phyloP scores from a whole-genome alignment of 1,139 yeast species.

The Yamadazyma triangularis region DNA sequence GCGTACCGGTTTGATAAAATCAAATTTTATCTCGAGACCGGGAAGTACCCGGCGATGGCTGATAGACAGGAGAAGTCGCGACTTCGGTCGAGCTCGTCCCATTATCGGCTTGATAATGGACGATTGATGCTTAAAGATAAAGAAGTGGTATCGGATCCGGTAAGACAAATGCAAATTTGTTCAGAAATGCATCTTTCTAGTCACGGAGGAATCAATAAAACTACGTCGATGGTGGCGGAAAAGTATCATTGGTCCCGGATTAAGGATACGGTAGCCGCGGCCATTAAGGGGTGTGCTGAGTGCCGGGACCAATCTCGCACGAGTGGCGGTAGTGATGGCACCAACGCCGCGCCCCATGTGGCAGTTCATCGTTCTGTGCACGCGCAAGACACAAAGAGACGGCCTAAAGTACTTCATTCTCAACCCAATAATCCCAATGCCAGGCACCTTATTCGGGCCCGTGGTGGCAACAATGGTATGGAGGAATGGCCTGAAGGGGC shows the following conservation, averaged over 20 bases:
- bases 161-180: slow-evolving; percentile 70
- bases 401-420: slow-evolving; percentile 13
- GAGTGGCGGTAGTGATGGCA: slow-evolving; percentile 25
- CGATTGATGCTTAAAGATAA: slow-evolving; percentile 72
- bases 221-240: slow-evolving; percentile 74
- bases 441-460: slow-evolving; percentile 17
- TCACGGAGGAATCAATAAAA: slow-evolving; percentile 89
- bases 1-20: slow-evolving; percentile 73
- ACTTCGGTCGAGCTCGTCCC: slow-evolving; percentile 75
- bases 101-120: slow-evolving; percentile 67
- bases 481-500: slow-evolving; percentile 36
- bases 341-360: slow-evolving; percentile 17
- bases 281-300: slow-evolving; percentile 69
- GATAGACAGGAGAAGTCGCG: slow-evolving; percentile 83
- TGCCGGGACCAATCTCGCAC: slow-evolving; percentile 52
- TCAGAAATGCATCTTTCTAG: slow-evolving; percentile 61
- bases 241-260: slow-evolving; percentile 89
- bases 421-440: slow-evolving; percentile 22
- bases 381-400: slow-evolving; percentile 6
- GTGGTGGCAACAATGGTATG: slow-evolving; percentile 18
- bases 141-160: slow-evolving; percentile 77
- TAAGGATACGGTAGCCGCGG: slow-evolving; percentile 80
- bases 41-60: slow-evolving; percentile 79
- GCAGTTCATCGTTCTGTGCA: slow-evolving; percentile 6
- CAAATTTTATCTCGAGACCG: slow-evolving; percentile 74